Evolutionary conservation across 176 grass and related monocot genomes (phyloP), one percentile per base, ranked within the genome.

Genomic region (Echinochloa phyllopogon): DNA sequence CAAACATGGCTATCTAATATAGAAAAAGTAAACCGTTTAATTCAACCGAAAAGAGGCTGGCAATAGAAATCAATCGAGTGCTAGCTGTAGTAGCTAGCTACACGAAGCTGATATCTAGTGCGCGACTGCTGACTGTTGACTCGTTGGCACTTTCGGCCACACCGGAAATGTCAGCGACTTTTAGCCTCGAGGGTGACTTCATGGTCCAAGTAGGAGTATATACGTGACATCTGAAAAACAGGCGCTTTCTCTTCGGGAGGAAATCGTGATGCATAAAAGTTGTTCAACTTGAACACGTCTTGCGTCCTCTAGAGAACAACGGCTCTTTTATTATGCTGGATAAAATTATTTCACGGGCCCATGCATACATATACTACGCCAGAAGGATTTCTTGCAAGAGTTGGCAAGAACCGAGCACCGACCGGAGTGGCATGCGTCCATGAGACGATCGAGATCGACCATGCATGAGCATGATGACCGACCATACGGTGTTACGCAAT

Each of bases 181-280:
- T 64, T 62, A 62, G 40, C 56, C 57, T 29, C 6, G 56, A 42
- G 13, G 24, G 40, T 47, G 73, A 56, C 73, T 61, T 49, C 59
- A 79, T 29, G 76, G 76, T 79, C 76, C 76, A 79, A 65, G 59
- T 64, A 79, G 59, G 14, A 15, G 3, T 25, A 44, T 70, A n/a
- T 14, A 44, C 6, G 56, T 77, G 75, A 79, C 76, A 47, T 64
- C 16, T 20, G 41, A 78, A 45, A 48, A 60, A 25, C 6, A 63
- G 63, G 15, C 40, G 0, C 3, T 36, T 64, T 63, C 59, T 79
- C 2, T 79, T 48, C 10, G 0, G 8, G 47, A 27, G 58, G 57
- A 78, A 42, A 25, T 33, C 42, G 16, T 65, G 44, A 20, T 48
- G 24, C 24, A 15, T 9, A 24, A 6, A 52, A 65, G 45, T 13